Base-by-base conservation (phyloP, 1,284 basidiomycete genomes). In the Ganoderma leucocontextum region DNA sequence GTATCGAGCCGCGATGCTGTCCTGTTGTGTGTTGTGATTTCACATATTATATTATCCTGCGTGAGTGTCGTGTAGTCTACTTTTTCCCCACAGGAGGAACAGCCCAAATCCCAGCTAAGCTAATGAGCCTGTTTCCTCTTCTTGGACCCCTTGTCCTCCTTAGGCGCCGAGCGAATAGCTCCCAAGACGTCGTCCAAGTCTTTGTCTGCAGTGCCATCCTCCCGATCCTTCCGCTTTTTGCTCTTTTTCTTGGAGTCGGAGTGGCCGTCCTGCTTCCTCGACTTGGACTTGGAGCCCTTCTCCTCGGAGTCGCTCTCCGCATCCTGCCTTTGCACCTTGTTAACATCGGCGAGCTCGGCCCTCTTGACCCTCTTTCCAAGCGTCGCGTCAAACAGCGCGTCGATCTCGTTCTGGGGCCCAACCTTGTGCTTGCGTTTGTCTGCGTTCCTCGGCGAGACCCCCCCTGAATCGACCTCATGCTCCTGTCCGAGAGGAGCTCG, bases 391-490 rank as follows among this genome's bases (percentile, higher is more conserved):
- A 94, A 94, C n/a, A 94, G 80, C 5, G 80, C 85, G 65, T 94
- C 92, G 66, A 94, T 93, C 75, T 92, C 92, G 73, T 93, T 89
- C 55, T 80, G 83, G 13, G 78, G 74, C 25, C 71, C 72, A 44
- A 53, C 66, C 62, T 70, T 80, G 41, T 60, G 39, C 57, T 67
- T 63, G 19, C 73, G 73, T 77, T 78, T 68, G 70, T 33, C 38
- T 22, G 25, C 58, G 8, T 60, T 39, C 39, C 1, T 49, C 47
- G 60, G 6, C 19, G 35, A 4, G 3, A 33, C 33, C 19, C 49
- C 60, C n/a, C 7, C 60, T 35, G 42, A 9, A 42, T 2, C 29
- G 2, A 8, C 25, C 19, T 22, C 8, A 10, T 4, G 8, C 8
- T 57, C 36, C 55, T 29, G 29, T 29, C 29, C 29, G 29, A 29